Conservation (phyloP, 257 asterid species). For the Solanum arcanum region DNA sequence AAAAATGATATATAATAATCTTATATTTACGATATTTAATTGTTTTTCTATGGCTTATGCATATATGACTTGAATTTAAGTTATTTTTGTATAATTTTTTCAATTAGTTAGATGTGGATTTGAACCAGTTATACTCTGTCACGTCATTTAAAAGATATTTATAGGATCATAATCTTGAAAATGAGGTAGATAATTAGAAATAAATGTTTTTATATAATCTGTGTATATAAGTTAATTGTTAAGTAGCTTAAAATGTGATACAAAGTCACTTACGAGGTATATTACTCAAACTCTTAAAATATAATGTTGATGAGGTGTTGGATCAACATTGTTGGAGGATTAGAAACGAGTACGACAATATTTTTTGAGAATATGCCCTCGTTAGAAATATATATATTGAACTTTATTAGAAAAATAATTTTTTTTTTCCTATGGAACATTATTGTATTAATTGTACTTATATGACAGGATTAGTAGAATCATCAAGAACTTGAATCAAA, state of each 20-base stretch:
- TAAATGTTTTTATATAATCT: neutral
- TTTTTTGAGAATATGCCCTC: neutral
- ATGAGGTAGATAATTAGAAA: no score
- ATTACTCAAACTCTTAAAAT: neutral
- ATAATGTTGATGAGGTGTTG: no score
- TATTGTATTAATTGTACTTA: constrained; percentile 4
- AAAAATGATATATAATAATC: no score
- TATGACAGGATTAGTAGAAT: constrained; percentile 15
- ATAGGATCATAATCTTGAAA: no score
- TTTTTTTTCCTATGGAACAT: neutral
- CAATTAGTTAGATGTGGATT: no score
- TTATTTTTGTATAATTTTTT: no score
- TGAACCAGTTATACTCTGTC: neutral
- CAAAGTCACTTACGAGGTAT: neutral
- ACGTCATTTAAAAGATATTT: neutral
- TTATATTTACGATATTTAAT: no score
- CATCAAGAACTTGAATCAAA: constrained; percentile 24
- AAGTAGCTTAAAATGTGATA: neutral
- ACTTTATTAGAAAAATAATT: neutral
- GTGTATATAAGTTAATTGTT: neutral
- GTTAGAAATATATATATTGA: neutral
- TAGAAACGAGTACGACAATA: neutral
- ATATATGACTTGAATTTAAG: no score
- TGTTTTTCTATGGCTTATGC: no score
- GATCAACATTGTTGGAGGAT: neutral